Evolutionary conservation across 2,329 filamentous ascomycete genomes (phyloP), one percentile per base, ranked within the genome.

Genomic region (Xylariaceae sp.): DNA sequence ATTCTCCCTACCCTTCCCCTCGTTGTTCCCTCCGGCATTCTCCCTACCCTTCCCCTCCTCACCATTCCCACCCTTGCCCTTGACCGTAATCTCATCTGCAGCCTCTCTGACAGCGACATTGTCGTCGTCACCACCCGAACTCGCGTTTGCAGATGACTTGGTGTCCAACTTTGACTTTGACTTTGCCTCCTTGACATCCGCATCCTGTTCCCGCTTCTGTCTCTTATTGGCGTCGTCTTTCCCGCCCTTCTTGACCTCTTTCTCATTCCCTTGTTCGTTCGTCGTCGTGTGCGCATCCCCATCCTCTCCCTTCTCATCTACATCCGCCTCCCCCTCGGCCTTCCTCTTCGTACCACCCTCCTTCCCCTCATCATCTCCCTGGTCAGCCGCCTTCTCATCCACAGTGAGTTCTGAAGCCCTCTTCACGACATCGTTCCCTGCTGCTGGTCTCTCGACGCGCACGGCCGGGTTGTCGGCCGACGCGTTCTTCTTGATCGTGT

Each of bases 351-450:
- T n/a, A n/a, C 39, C 34, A 2, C 40, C 30, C 2, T 38, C 36
- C 2, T 43, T 32, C 4, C 42, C 35, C 5, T 39, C 36, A 12
- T 28, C 24, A 3, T 28, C 37, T 27, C 41, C 36, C 6, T n/a
- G 43, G 8, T 41, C 24, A 5, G 40, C 41, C 29, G 52, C 60
- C 44, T 67, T 66, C 50, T 71, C 55, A 40, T 79, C 74, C 23
- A 81, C 65, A 3, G 71, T 68, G 18, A 82, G 62, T 60, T 83
- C 78, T 30, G 68, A 73, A 9, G 77, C 74, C 46, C 68, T 69
- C 64, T 83, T 81, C 36, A 81, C 76, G 14, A 81, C 77, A 56
- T 83, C 78, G 51, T 82, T 80, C 33, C 78, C 78, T 11, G 68
- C n/a, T n/a, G n/a, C n/a, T n/a, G n/a, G 64, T 31, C 76, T 68